Conservation (phyloP, 257 asterid species). For the Solanum chilense region DNA sequence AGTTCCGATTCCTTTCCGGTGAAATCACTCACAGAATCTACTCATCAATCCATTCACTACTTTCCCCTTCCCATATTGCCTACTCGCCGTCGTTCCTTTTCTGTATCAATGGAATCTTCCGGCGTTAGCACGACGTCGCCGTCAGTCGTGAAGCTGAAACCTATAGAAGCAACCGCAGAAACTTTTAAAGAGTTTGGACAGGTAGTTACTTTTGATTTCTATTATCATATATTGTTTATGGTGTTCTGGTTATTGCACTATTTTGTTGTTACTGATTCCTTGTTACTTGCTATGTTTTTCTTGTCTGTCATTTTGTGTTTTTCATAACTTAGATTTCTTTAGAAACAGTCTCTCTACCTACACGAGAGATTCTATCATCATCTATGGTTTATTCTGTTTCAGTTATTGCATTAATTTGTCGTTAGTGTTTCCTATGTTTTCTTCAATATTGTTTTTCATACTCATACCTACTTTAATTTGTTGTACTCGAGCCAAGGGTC, state of each 20-base stretch:
- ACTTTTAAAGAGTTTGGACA: conserved; percentile 78
- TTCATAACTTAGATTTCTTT: not conserved
- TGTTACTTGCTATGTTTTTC: not conserved
- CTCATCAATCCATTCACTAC: not conserved
- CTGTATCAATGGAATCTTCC: conserved; percentile 10
- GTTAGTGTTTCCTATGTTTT: not conserved
- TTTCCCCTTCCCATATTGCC: not conserved
- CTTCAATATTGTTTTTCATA: not conserved
- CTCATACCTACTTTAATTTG: not conserved
- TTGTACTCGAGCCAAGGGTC: not conserved
- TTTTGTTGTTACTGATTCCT: not conserved
- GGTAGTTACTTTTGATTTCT: conserved; percentile 25
- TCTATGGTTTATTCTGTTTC: not conserved
- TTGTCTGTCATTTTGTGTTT: not conserved
- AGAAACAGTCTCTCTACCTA: not conserved
- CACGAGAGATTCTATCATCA: not conserved
- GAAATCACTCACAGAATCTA: not conserved
- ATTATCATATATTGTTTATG: not conserved
- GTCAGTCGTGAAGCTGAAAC: conserved; percentile 34
- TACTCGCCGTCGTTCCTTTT: not conserved
- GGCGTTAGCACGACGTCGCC: conserved; percentile 8
- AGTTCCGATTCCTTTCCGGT: not conserved
- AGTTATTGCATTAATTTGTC: not conserved
- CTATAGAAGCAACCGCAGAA: conserved; percentile 66
- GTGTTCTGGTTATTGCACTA: not conserved